These are phyloP conservation scores for Kodamaea kakaduensis DNA, from an alignment of 805 yeast species.

Conservation along the genomic window DNA sequence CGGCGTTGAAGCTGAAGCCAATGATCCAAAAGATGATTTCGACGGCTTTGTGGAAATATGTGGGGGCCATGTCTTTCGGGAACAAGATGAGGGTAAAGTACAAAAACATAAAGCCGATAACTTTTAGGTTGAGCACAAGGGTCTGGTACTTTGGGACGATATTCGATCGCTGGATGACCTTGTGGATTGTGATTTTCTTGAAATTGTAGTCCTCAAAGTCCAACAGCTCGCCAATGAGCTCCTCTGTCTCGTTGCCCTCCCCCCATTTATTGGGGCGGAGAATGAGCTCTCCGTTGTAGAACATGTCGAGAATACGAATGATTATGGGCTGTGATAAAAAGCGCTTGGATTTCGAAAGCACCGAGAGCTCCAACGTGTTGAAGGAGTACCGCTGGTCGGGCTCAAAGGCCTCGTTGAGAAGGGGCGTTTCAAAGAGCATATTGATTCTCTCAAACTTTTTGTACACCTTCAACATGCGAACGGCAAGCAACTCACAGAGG, in stretches of 20 bases:
- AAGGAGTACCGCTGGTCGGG: conserved; percentile 19
- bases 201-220: conserved; percentile 29
- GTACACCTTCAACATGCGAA: conserved; percentile 46
- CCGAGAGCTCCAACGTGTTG: conserved; percentile 49
- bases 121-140: conserved; percentile 34
- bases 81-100: conserved; percentile 27
- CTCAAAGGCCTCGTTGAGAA: conserved; percentile 31
- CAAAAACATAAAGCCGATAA: conserved; percentile 27
- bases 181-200: conserved; percentile 28
- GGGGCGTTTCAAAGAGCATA: conserved; percentile 44
- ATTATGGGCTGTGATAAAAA: conserved; percentile 52
- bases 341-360: conserved; percentile 49
- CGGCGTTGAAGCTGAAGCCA: conserved; percentile 45
- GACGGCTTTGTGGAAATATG: conserved; percentile 12
- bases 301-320: conserved; percentile 41
- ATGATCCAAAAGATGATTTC: conserved; percentile 43
- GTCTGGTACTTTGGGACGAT: conserved; percentile 41
- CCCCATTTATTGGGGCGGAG: conserved; percentile 11
- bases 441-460: conserved; percentile 41
- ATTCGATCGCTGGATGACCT: conserved; percentile 27
- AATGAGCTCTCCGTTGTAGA: conserved; percentile 51
- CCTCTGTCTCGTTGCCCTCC: conserved; percentile 16
- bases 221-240: conserved; percentile 11
- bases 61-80: conserved; percentile 4
- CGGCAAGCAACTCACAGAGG: conserved; percentile 51